Evolutionary conservation across 139 green algal species (phyloP), one percentile per base, ranked within the genome.

Genomic region (Astrephomene gubernaculifera): DNA sequence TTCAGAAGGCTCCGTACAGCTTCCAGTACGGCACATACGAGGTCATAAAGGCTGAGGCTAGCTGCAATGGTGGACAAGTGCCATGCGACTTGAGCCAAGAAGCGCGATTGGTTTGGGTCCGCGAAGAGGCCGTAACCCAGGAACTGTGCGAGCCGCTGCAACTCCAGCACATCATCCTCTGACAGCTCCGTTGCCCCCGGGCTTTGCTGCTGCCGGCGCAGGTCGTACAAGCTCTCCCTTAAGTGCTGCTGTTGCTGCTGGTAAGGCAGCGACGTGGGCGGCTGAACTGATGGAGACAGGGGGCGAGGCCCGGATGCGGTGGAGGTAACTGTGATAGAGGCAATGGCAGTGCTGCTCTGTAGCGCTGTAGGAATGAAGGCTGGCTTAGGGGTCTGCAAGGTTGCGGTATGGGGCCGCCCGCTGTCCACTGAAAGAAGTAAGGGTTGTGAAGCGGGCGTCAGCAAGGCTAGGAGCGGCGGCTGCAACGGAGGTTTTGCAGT

Each of bases 81-180:
- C 29, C 14, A 6, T 6, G 61, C 61, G 7, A 69, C 61, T n/a
- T 69, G 61, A 39, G 70, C 27, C 29, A 78, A n/a, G n/a, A 78
- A 78, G 7, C 9, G 0, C n/a, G 70, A 8, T 0, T 78, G 70
- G 43, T 12, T n/a, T 10, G 70, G 14, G 43, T 78, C 70, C 44
- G 43, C 43, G 1, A 78, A 43, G 38, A 78, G 41, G 4, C 70
- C 70, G n/a, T 63, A 63, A 6, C 70, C 70, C 8, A 78, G 2
- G 25, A 78, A 43, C 70, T 78, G 70, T n/a, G 70, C n/a, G 29
- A 78, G 44, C 6, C 70, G 43, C 43, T 43, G 43, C 43, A 78
- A 44, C 43, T 78, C 70, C 43, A 9, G 2, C 1, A 63, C 29
- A 10, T 61, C 43, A 2, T 29, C 29, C n/a, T 7, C 22, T n/a